A percentile compares a stretch with the other conserved stretches of the same genome.
Evolutionary conservation across 2,329 filamentous ascomycete genomes (phyloP).

Genomic region (Aspergillus nomiae): DNA sequence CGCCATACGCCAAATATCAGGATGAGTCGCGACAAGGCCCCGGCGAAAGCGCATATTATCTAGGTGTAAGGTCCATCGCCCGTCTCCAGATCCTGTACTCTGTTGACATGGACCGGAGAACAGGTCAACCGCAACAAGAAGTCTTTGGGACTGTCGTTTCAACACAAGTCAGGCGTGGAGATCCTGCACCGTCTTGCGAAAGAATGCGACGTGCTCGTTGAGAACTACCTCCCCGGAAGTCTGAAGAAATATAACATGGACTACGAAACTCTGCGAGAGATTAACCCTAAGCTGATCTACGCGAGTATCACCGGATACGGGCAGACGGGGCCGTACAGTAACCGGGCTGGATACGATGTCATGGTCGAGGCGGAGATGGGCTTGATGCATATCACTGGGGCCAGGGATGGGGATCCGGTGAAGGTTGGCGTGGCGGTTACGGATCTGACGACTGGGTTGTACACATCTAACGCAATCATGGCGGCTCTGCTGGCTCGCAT

Average conservation of each 20-base stretch:
- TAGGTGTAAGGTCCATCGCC: constrained; percentile 65
- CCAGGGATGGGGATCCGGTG: constrained; percentile 83
- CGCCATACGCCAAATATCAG: constrained; percentile 83
- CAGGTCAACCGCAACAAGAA: constrained; percentile 98
- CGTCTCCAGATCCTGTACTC: too few species aligned
- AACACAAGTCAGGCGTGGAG: constrained; percentile 77
- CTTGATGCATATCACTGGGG: constrained; percentile 96
- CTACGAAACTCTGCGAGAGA: constrained; percentile 74
- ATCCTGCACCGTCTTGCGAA: constrained; percentile 83
- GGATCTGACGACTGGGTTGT: constrained; percentile 90
- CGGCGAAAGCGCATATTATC: constrained; percentile 93
- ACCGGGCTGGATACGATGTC: constrained; percentile 92
- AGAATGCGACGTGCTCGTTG: constrained; percentile 88
- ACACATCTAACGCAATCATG: constrained; percentile 95
- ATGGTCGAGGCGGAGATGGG: constrained; percentile 99
- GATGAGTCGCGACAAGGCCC: constrained; percentile 61
- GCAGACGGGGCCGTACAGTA: constrained; percentile 87
- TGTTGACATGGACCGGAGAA: constrained; percentile 8
- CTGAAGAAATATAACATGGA: constrained; percentile 91
- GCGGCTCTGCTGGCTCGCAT: constrained; percentile 79
- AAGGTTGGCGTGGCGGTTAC: constrained; percentile 98
- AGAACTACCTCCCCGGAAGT: constrained; percentile 91
- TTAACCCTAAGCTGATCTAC: constrained; percentile 89
- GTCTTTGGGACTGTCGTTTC: constrained; percentile 87
- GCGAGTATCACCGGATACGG: constrained; percentile 97